phyloP scores from a whole-genome alignment of 495 filamentous ascomycete species.

The Cryomyces antarcticus region DNA sequence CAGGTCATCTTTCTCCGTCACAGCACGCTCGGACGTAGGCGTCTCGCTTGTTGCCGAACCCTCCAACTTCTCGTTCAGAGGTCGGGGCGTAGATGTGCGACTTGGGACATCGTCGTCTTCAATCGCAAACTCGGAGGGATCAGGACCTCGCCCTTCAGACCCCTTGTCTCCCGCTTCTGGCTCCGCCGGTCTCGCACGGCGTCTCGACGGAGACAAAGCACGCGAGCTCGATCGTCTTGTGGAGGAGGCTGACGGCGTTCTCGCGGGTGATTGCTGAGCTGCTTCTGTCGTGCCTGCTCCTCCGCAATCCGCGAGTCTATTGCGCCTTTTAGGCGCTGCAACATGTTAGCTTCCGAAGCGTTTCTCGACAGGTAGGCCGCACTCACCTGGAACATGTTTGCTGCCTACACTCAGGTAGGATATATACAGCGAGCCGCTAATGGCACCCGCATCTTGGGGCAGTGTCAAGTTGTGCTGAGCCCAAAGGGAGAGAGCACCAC shows the following conservation, averaged over 20 bases:
- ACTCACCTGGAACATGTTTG: constrained; percentile 30
- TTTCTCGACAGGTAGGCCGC: not conserved
- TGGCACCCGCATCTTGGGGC: no score
- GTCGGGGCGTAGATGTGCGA: constrained; percentile 30
- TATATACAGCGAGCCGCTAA: no score
- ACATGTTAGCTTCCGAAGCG: constrained; percentile 3
- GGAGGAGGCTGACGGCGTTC: constrained; percentile 19
- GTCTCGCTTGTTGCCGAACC: no score
- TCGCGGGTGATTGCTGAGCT: constrained; percentile 26
- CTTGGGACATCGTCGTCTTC: constrained; percentile 51
- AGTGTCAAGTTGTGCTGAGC: no score
- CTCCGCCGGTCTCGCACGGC: constrained; percentile 12
- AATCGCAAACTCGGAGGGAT: constrained; percentile 66
- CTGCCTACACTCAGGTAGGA: not conserved
- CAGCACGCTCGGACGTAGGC: not conserved
- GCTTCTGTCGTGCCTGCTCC: constrained; percentile 64
- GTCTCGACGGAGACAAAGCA: constrained; percentile 32
- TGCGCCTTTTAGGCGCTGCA: constrained; percentile 63
- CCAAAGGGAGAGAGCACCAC: no score
- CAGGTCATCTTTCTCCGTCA: not conserved
- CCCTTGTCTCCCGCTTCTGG: constrained; percentile 19
- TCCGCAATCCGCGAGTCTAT: constrained; percentile 75
- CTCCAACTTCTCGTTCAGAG: not conserved
- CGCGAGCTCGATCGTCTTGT: constrained; percentile 28
- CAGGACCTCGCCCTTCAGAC: constrained; percentile 34